Base-by-base conservation (phyloP, 306 rosid genomes). In the Lathyrus aphaca region DNA sequence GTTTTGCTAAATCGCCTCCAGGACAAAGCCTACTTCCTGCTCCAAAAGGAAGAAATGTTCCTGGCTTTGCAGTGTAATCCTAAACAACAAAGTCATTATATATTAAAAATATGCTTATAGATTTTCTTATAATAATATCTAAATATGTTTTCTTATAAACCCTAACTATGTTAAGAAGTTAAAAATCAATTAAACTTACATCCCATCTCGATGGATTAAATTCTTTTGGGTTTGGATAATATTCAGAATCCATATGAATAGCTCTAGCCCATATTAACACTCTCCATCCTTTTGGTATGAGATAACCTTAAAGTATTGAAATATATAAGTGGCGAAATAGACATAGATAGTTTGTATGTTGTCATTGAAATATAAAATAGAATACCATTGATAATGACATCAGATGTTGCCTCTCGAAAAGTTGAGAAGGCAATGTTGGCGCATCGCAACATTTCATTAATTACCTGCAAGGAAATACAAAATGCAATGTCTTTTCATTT, bases 261-360 rank as follows among this genome's bases (percentile, higher is more conserved):
- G 78, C 70, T 25, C 83, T 82, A 5, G 39, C 32, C 83, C 88
- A 84, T 15, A 64, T 17, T 61, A 86, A 8, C 0, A 74, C 73
- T 21, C 0, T 68, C 73, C 73, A 68, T 53, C 73, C 73, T 39
- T 68, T 68, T 21, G 73, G 73, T 23, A 86, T 81, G 18, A 46
- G 39, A 48, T 83, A 79, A 21, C 86, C 91, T 86, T 39, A 72
- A 21, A 10, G 3, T 58, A 30, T 57, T 8, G 1, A 32, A 12
- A 23, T 23, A 23, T 23, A 23, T 23, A 23, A 1, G 3, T 23
- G 3, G 1, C 1, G 1, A 23, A 1, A 23, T 23, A 23, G 1
- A 23, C 1, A 23, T 23, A 1, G 3, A 23, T 23, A 23, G 27
- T 23, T 23, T 23, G 3, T 23, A 23, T 1, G 27, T 23, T 23